Conservation (phyloP, 139 green algal genomes). For the Haematococcus sp. region DNA sequence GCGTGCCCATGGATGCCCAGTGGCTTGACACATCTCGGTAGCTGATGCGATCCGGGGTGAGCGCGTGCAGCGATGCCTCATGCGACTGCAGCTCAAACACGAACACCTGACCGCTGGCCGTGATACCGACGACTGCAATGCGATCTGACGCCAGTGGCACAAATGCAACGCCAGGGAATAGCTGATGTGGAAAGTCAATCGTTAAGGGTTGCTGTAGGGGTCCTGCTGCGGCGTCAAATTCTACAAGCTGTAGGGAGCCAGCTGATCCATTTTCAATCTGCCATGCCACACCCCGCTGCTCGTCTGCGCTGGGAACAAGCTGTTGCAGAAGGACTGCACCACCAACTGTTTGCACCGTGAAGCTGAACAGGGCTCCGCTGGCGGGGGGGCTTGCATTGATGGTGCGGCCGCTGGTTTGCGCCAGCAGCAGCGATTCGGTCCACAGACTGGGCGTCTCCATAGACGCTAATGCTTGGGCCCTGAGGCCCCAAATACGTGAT, state of each 20-base stretch:
- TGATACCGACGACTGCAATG: conserved; percentile 12
- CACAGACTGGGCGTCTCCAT: not conserved
- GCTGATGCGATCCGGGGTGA: conserved; percentile 3
- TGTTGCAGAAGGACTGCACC: conserved; percentile 5
- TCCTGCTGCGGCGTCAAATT: not conserved
- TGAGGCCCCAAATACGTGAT: not conserved
- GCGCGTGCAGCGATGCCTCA: not conserved
- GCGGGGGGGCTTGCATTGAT: not conserved
- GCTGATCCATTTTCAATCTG: conserved; percentile 37
- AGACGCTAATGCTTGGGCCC: not conserved
- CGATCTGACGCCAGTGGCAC: not conserved
- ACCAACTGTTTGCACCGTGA: conserved; percentile 18
- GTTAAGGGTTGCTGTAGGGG: too few relatives aligned
- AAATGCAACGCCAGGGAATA: not conserved
- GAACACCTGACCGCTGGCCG: conserved; percentile 8
- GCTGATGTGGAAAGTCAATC: not conserved
- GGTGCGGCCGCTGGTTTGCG: too few relatives aligned
- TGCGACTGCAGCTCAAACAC: conserved; percentile 8
- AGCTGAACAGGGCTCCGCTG: conserved; percentile 6
- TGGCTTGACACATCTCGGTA: conserved; percentile 22
- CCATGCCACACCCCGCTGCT: conserved; percentile 25
- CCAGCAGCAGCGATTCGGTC: not conserved
- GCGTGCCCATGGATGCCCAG: conserved; percentile 22
- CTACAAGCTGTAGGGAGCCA: conserved; percentile 18
- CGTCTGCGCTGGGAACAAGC: conserved; percentile 1